A percentile compares a stretch with the other conserved stretches of the same genome.
These are phyloP conservation scores for Diplodia sapinea DNA, from an alignment of 2,329 filamentous ascomycete species.

Conservation along the genomic window DNA sequence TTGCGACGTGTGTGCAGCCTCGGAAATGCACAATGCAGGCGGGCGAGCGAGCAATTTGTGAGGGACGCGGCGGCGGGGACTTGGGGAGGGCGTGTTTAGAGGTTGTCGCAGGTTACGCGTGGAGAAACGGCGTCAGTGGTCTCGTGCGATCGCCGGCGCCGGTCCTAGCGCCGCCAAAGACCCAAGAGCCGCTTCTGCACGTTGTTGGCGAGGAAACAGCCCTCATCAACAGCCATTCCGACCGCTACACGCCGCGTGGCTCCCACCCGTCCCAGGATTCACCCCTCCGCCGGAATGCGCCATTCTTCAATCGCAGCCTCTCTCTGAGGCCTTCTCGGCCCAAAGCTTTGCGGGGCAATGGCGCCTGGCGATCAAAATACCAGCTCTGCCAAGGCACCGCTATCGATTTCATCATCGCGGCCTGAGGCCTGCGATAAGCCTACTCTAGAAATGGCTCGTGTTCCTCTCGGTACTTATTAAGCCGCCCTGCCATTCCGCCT, in stretches of 20 bases:
- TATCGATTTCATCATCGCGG: not conserved
- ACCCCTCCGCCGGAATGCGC: not conserved
- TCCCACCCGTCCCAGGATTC: not conserved
- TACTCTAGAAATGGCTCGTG: too few species aligned
- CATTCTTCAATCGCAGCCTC: too few species aligned
- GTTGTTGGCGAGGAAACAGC: slow-evolving; percentile 25
- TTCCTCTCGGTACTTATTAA: too few species aligned
- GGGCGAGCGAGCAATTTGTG: not conserved
- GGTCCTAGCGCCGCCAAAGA: not conserved
- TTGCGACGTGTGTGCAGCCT: too few species aligned
- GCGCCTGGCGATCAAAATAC: not conserved
- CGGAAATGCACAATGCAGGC: not conserved
- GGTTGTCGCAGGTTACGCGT: slow-evolving; percentile 11
- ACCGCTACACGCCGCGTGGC: slow-evolving; percentile 10
- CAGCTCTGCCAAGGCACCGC: not conserved
- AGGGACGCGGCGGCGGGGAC: not conserved
- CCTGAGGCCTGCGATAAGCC: too few species aligned
- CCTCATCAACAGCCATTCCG: not conserved
- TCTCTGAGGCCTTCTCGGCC: not conserved
- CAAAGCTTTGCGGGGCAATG: not conserved
- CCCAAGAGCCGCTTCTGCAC: not conserved
- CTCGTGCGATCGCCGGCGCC: slow-evolving; percentile 8
- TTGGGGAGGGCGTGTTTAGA: slow-evolving; percentile 6
- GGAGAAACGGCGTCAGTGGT: not conserved
- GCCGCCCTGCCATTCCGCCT: too few species aligned